These are phyloP conservation scores for Caryopteris hybrid DNA, from an alignment of 305 asterid species.

Conservation along the genomic window DNA sequence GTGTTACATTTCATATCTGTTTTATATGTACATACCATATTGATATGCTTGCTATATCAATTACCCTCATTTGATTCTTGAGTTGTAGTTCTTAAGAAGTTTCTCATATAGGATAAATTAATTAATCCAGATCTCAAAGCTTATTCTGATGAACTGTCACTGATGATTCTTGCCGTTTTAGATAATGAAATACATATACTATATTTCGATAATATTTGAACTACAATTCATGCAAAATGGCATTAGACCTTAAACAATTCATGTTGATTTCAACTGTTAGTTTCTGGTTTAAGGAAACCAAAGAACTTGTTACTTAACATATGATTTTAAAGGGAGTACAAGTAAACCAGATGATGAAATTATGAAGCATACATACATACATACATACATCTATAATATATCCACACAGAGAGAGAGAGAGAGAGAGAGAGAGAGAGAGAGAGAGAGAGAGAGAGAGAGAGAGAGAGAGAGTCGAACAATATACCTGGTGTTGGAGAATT, in stretches of 20 bases:
- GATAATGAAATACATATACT: too few species aligned
- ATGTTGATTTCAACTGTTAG: neutral
- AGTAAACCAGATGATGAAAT: neutral
- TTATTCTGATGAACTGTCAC: neutral
- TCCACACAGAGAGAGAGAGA: neutral
- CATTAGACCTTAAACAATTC: neutral
- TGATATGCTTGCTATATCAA: too few species aligned
- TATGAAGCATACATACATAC: neutral
- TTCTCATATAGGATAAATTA: too few species aligned
- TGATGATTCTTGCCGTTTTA: too few species aligned
- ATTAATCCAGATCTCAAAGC: too few species aligned
- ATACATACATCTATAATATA: too few species aligned
- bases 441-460: neutral
- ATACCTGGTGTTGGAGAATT: slow-evolving; percentile 53
- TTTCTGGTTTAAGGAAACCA: too few species aligned
- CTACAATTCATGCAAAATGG: too few species aligned
- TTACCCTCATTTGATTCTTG: too few species aligned
- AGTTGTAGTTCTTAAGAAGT: too few species aligned
- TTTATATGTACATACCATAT: neutral
- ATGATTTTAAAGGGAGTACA: neutral
- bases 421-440: slow-evolving; percentile 3
- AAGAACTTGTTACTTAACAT: neutral
- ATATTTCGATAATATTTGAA: too few species aligned
- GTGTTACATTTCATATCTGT: neutral
- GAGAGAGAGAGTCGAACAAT: neutral